Percentiles rank a stretch among this genome's conserved stretches.
These are phyloP conservation scores for Geotrichum carabidarum DNA, from an alignment of 1,139 yeast genomes.

Conservation along the genomic window DNA sequence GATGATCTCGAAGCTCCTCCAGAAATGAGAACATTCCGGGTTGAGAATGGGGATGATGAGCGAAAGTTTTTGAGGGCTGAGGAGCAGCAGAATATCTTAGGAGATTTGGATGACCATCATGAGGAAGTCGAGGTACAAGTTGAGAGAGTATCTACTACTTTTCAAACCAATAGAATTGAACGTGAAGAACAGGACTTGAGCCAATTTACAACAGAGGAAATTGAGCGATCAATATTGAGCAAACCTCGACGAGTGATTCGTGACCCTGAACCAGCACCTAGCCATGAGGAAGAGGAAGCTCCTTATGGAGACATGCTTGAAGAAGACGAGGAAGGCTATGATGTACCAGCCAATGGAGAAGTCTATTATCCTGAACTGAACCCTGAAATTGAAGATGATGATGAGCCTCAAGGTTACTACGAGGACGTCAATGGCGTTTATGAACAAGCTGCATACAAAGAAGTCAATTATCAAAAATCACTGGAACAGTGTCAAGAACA, in stretches of 20 bases:
- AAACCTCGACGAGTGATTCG: constrained; percentile 11
- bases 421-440: neutral
- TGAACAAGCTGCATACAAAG: neutral
- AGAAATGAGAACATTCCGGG: constrained; percentile 7
- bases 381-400: neutral
- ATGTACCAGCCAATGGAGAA: neutral
- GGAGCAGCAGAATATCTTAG: constrained; percentile 8
- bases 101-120: neutral
- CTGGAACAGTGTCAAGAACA: neutral
- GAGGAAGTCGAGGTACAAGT: neutral
- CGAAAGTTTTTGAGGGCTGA: neutral
- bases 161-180: neutral
- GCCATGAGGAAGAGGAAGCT: neutral
- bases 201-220: constrained; percentile 14
- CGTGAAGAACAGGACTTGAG: neutral
- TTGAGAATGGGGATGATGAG: constrained; percentile 1
- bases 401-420: neutral
- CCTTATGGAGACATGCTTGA: neutral
- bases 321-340: neutral
- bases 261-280: neutral
- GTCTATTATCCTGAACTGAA: neutral
- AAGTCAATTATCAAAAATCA: neutral
- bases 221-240: constrained; percentile 14
- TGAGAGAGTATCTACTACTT: neutral
- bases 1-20: constrained; percentile 14